Base-by-base conservation (phyloP, 2,329 filamentous ascomycete genomes). In the Juglanconis juglandina region DNA sequence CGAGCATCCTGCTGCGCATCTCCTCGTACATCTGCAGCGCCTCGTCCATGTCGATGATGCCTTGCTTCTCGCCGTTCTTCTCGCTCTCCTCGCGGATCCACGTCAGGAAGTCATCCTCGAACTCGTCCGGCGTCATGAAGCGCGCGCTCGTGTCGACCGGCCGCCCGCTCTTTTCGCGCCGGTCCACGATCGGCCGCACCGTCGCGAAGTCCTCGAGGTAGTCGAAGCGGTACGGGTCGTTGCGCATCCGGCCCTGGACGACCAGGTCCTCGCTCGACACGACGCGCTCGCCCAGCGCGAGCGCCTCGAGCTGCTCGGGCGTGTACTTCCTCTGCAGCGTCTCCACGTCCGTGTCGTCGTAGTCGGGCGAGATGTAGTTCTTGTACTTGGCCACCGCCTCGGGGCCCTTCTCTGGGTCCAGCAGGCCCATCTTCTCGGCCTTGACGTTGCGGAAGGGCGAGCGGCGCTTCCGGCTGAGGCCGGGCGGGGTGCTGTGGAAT, bases 191-290 rank as follows among this genome's bases (percentile, higher is more conserved):
- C 56, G 92, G 91, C 69, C 91, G 85, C 64, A 94, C 82, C 60
- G 83, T 83, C 62, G 89, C 85, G 69, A 96, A 89, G 73, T 96
- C 91, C 72, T 97, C 92, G 58, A 94, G 77, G 73, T 96, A 95
- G 63, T 85, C 80, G 53, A 93, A 78, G 56, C 81, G 80, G 79
- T 91, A 90, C 8, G 87, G 82, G 71, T 96, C 92, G 58, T 79
- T 81, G 63, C 92, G 87, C 67, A 90, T 74, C 48, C 85, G 81
- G 65, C 88, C 90, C 76, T 95, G 89, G 39, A 85, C 80, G 47
- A 88, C 81, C 71, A 97, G 72, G 74, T 98, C 91, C 66, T 86
- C 80, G 9, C 88, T 78, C 70, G 89, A 82, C 72, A 97, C 87
- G 66, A 89, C 86, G 63, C 83, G 78, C 76, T 97, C 93, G 68